A percentile compares a stretch with the other conserved stretches of the same genome.
Evolutionary conservation across 179 eudicot genomes (phyloP).

Genomic region (Drosera spatulata): DNA sequence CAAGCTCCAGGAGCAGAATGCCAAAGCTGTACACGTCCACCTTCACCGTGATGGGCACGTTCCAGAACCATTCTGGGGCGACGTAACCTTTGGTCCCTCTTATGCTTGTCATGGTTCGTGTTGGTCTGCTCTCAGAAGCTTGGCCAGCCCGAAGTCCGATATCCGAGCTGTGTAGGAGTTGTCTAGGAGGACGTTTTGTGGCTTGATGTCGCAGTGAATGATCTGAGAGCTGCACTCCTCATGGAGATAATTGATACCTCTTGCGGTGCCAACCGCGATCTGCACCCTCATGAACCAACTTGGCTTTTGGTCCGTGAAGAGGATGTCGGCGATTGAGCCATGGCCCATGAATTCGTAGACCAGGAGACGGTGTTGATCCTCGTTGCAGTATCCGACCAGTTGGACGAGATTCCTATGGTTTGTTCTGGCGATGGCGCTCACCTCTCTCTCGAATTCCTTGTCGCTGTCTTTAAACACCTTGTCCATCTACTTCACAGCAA

Average conservation of each 20-base stretch:
- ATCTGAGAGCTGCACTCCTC: constrained; percentile 10
- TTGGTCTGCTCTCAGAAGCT: constrained; percentile 9
- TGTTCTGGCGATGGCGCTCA: not conserved
- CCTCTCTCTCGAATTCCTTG: not conserved
- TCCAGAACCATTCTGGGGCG: constrained; percentile 23
- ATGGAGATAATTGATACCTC: constrained; percentile 3
- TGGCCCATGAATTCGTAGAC: constrained; percentile 7
- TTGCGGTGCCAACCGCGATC: constrained; percentile 1
- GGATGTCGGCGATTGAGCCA: constrained; percentile 3
- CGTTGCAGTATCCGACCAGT: not conserved
- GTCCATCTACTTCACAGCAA: not conserved
- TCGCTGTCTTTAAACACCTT: not conserved
- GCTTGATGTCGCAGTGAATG: constrained; percentile 13
- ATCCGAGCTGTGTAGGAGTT: constrained; percentile 1
- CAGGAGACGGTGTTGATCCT: constrained; percentile 8
- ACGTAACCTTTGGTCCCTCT: constrained; percentile 16
- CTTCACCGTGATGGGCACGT: constrained; percentile 14
- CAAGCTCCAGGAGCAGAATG: constrained; percentile 17
- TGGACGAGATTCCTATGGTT: not conserved
- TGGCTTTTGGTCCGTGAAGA: constrained; percentile 1
- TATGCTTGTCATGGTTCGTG: constrained; percentile 1
- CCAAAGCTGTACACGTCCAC: constrained; percentile 26
- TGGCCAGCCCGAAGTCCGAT: constrained; percentile 8
- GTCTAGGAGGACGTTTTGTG: constrained; percentile 7
- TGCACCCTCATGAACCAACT: constrained; percentile 3